Base-by-base conservation (phyloP, 805 yeast species). In the Nematodospora valgi region DNA sequence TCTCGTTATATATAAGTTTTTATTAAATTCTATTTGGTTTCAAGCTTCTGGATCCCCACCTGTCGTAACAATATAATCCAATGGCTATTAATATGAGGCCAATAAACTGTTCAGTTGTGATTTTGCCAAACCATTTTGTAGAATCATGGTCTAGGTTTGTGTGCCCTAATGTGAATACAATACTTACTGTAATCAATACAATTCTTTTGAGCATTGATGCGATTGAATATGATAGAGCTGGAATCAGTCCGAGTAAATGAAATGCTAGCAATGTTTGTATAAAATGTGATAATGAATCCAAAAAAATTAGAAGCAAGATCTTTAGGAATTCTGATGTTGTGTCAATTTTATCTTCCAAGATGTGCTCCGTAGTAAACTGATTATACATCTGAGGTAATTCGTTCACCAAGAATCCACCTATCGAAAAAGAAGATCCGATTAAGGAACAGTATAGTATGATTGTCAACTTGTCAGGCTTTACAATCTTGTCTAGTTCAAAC, bases 131-230 rank as follows among this genome's bases (percentile, higher is more conserved):
- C 52, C 56, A 58, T 27, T 47, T 49, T 4, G 21, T 19, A 4
- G 27, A 9, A n/a, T n/a, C n/a, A n/a, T n/a, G n/a, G n/a, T n/a
- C n/a, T n/a, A n/a, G n/a, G n/a, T n/a, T n/a, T 8, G 34, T n/a
- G 16, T 35, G 26, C 19, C 72, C 68, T 72, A 74, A 37, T 1
- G 56, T 58, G 26, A 82, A 39, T 64, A 61, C 30, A 5, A 89
- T 84, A 48, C 95, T 85, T 1, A 82, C 81, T 2, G 82, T 72
- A 27, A 88, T 87, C 20, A 88, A 76, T 1, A 86, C 83, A n/a
- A 88, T 83, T 49, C 95, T 77, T 61, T 88, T 88, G 76, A 88
- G 74, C 75, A 88, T 74, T 27, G 86, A 79, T 3, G 96, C 95
- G 38, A 88, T 80, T 2, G 94, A 83, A 59, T 86, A 88, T 3